Percentiles rank a stretch among this genome's conserved stretches.
phyloP scores from a whole-genome alignment of 1,284 basidiomycete genomes.

The Kwoniella shivajii region DNA sequence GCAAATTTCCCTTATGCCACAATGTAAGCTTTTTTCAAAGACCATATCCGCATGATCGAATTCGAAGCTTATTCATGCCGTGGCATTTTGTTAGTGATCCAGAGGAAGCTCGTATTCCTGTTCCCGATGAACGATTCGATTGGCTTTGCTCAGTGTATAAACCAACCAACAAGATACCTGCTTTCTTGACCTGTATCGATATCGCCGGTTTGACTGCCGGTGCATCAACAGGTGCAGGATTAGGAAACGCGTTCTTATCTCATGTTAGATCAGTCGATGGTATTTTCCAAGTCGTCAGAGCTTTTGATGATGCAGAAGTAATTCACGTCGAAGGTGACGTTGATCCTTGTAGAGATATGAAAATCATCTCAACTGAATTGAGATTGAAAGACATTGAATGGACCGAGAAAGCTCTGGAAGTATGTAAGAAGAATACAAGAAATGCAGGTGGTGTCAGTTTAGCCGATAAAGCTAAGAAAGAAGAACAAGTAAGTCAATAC shows the following conservation, averaged over 20 bases:
- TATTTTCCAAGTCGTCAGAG: constrained; percentile 98
- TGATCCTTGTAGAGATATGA: constrained; percentile 94
- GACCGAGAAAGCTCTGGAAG: constrained; percentile 89
- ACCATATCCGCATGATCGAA: neutral
- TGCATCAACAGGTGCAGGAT: constrained; percentile 95
- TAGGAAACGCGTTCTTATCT: constrained; percentile 96
- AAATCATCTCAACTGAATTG: constrained; percentile 92
- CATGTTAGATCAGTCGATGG: constrained; percentile 98
- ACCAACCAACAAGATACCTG: constrained; percentile 83
- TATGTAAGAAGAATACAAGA: constrained; percentile 66
- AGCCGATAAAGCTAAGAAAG: constrained; percentile 94
- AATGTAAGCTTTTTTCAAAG: constrained; percentile 59
- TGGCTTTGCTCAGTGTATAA: constrained; percentile 94
- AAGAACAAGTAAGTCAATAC: constrained; percentile 74
- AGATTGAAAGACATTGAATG: constrained; percentile 98
- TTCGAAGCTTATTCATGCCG: neutral
- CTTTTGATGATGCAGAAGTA: constrained; percentile 98
- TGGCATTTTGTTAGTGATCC: constrained; percentile 52
- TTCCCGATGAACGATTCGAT: constrained; percentile 93
- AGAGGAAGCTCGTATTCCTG: constrained; percentile 88
- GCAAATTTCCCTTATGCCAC: constrained; percentile 99
- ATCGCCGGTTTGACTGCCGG: constrained; percentile 97
- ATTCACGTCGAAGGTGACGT: constrained; percentile 99
- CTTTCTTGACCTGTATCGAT: constrained; percentile 97
- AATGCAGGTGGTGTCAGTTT: constrained; percentile 73